A percentile compares a stretch with the other conserved stretches of the same genome.
Evolutionary conservation across 257 asterid species (phyloP).

Genomic region (Salvia splendens): DNA sequence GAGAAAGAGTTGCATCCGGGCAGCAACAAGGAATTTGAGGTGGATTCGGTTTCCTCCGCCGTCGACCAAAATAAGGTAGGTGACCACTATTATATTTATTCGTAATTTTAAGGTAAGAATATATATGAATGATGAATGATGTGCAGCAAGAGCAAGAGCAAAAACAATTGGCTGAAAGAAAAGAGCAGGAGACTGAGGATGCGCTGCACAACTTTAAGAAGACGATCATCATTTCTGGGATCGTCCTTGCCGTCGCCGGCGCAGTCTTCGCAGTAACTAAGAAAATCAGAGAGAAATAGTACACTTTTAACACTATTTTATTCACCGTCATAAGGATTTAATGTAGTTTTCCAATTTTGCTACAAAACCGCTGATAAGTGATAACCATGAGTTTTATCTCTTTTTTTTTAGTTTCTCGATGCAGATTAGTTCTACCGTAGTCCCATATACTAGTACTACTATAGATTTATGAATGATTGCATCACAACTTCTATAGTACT

Average conservation of each 20-base stretch:
- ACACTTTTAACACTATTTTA: not conserved
- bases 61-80: constrained; percentile 54
- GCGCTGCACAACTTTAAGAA: constrained; percentile 60
- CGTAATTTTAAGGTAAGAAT: too few species aligned
- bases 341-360: not conserved
- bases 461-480: too few species aligned
- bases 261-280: constrained; percentile 70
- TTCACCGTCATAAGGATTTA: not conserved
- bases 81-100: not conserved
- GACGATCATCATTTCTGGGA: constrained; percentile 61
- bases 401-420: not conserved
- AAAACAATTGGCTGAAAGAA: constrained; percentile 28
- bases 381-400: too few species aligned
- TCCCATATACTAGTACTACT: too few species aligned
- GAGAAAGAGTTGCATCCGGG: constrained; percentile 62
- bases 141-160: constrained; percentile 40
- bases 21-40: constrained; percentile 45
- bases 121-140: too few species aligned
- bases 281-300: constrained; percentile 61
- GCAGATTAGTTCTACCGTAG: too few species aligned
- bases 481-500: too few species aligned
- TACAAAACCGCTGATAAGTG: too few species aligned
- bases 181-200: constrained; percentile 55
- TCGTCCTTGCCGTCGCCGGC: constrained; percentile 66
- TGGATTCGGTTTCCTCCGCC: constrained; percentile 61